phyloP scores from a whole-genome alignment of 2,329 filamentous ascomycete species.

The Pyrenophora teres region DNA sequence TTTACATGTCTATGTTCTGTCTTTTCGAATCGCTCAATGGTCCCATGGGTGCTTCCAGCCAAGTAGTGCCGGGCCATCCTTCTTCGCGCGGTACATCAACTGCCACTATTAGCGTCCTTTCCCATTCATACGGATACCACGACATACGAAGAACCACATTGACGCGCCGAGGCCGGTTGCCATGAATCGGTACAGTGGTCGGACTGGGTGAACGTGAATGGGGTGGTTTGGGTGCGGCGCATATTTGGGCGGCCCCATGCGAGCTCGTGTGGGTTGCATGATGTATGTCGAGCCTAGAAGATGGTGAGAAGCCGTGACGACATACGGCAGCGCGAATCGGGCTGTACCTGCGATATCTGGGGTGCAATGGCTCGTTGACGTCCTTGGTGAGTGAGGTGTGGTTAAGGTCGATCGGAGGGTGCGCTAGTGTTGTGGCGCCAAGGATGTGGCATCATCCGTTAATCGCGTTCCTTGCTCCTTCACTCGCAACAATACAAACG shows the following conservation, averaged over 20 bases:
- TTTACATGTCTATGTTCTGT: not conserved
- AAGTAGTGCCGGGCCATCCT: slow-evolving; percentile 88
- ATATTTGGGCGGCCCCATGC: slow-evolving; percentile 49
- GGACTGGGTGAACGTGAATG: slow-evolving; percentile 63
- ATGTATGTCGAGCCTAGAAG: slow-evolving; percentile 28
- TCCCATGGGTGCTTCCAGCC: slow-evolving; percentile 82
- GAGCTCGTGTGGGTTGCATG: slow-evolving; percentile 34
- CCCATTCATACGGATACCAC: not conserved
- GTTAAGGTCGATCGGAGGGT: slow-evolving; percentile 27
- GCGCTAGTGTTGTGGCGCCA: slow-evolving; percentile 24
- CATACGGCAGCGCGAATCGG: not conserved
- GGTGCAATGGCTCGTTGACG: slow-evolving; percentile 40
- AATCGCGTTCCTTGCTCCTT: slow-evolving; percentile 27
- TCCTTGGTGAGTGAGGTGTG: slow-evolving; percentile 28
- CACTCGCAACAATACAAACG: slow-evolving; percentile 10
- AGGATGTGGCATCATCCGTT: slow-evolving; percentile 19
- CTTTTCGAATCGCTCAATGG: slow-evolving; percentile 30
- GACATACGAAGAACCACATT: slow-evolving; percentile 98
- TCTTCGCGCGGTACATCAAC: slow-evolving; percentile 95
- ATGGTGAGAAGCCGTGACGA: slow-evolving; percentile 8
- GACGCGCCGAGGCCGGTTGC: slow-evolving; percentile 87
- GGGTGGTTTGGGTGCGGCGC: slow-evolving; percentile 53
- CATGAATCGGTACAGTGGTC: slow-evolving; percentile 78
- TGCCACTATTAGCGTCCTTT: slow-evolving; percentile 48
- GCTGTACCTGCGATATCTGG: slow-evolving; percentile 30